phyloP scores from a whole-genome alignment of 1,284 basidiomycete genomes.

The Mycena sp. region DNA sequence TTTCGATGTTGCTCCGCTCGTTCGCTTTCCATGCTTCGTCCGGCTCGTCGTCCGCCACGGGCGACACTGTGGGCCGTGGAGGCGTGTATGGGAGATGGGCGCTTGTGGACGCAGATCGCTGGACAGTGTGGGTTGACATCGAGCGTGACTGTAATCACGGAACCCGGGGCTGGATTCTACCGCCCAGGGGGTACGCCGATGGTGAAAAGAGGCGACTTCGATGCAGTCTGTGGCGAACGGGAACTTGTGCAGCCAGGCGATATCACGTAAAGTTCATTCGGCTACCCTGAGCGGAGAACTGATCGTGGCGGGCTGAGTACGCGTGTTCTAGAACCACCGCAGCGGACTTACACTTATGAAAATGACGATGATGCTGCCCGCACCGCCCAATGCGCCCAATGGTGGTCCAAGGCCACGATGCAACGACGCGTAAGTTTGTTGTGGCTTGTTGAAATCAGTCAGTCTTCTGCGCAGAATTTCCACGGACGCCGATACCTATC shows the following conservation, averaged over 20 bases:
- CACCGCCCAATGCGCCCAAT: conserved; percentile 17
- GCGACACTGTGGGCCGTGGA: conserved; percentile 28
- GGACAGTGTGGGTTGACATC: conserved; percentile 48
- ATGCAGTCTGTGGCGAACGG: conserved; percentile 35
- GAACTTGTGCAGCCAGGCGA: conserved; percentile 21
- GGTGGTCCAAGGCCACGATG: conserved; percentile 30
- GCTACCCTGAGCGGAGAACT: conserved; percentile 27
- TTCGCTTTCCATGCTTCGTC: conserved; percentile 61
- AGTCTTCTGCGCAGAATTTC: conserved; percentile 14
- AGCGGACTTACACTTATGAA: conserved; percentile 37
- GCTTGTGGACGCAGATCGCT: conserved; percentile 29
- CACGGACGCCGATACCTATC: not conserved
- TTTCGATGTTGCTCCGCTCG: conserved; percentile 54
- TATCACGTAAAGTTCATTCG: conserved; percentile 29
- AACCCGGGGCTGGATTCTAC: conserved; percentile 13
- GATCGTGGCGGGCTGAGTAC: conserved; percentile 48
- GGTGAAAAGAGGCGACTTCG: conserved; percentile 31
- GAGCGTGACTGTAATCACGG: conserved; percentile 25
- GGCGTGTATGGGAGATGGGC: conserved; percentile 22
- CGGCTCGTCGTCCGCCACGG: conserved; percentile 54
- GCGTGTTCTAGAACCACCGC: conserved; percentile 41
- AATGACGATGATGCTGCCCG: conserved; percentile 3
- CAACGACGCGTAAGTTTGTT: conserved; percentile 29
- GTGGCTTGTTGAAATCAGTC: conserved; percentile 17
- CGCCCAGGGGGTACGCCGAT: conserved; percentile 23